Evolutionary conservation across 768 basidiomycete species (phyloP), one percentile per base, ranked within the genome.

Genomic region (Amylocystis lapponica): DNA sequence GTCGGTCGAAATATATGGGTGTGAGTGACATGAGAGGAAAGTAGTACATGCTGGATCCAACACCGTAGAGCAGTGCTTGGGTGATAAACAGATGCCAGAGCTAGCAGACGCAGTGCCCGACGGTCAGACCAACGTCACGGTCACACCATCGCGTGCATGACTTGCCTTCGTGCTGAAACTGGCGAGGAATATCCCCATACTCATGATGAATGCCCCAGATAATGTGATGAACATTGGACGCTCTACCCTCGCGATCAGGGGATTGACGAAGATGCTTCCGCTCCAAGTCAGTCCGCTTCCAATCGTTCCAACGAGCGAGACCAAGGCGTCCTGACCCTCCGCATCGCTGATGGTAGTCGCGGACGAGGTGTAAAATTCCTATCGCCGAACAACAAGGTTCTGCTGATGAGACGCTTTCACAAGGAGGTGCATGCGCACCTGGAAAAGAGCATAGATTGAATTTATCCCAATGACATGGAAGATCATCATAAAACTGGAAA

Each of bases 241-340:
- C 32, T 62, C 53, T 6, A 61, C 38, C 6, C 62, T 57, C 8
- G 65, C 57, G 13, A 71, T 63, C 35, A 71, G 49, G 4, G 66
- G 63, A 31, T 67, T 69, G 26, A 71, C 69, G 43, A 68, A 66
- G 39, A 73, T 66, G 37, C 68, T 62, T 16, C 71, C 71, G 44
- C 69, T 69, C 71, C 71, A 73, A 0, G 69, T 71, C 20, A 73
- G 55, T 2, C 71, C 68, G 22, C 65, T 63, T 1, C 68, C 71
- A 16, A 72, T 64, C 3, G 69, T 70, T 0, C 71, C 70, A 2
- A 71, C 62, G 4, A 71, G 57, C 1, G 70, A 65, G 1, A 70
- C 65, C 5, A 70, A 45, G 5, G 70, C 66, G 41, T 72, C 69
- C 32, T 65, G 65, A 0, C 58, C 65, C 39, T 53, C 47, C 7